phyloP scores from a whole-genome alignment of 2,329 filamentous ascomycete genomes.

The Epichloe glyceriae region DNA sequence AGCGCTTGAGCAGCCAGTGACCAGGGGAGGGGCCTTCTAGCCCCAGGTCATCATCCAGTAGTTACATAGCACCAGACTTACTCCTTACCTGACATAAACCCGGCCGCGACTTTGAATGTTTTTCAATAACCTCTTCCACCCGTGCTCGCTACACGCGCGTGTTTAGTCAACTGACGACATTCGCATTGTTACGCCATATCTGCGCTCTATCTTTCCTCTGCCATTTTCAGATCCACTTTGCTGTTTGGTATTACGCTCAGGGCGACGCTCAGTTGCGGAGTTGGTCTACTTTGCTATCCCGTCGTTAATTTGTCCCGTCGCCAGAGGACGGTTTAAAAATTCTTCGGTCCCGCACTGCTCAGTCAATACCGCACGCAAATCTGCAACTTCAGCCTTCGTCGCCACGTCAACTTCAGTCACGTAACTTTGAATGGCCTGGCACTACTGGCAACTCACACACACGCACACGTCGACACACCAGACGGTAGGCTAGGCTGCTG shows the following conservation, averaged over 20 bases:
- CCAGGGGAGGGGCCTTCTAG: neutral
- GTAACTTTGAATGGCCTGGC: neutral
- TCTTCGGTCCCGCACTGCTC: constrained; percentile 16
- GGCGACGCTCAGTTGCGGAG: constrained; percentile 10
- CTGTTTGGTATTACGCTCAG: neutral
- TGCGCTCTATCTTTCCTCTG: neutral
- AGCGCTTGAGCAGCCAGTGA: constrained; percentile 1
- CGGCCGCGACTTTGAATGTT: neutral
- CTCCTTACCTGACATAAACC: neutral
- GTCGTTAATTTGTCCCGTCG: constrained; percentile 13
- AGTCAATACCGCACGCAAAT: constrained; percentile 5
- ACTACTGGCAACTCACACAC: neutral
- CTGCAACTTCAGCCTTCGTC: neutral
- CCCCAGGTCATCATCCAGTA: neutral
- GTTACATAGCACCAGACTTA: too few relatives aligned
- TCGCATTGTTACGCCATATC: neutral
- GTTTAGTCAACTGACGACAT: neutral
- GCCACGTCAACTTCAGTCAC: neutral
- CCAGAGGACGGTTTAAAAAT: constrained; percentile 18
- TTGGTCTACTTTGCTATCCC: constrained; percentile 14
- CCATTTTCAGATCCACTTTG: neutral
- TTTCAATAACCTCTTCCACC: neutral
- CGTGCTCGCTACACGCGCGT: neutral
- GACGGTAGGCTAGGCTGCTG: neutral
- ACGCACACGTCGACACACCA: neutral